Conservation (phyloP, 208 protist species). For the Trypanosoma mega region DNA sequence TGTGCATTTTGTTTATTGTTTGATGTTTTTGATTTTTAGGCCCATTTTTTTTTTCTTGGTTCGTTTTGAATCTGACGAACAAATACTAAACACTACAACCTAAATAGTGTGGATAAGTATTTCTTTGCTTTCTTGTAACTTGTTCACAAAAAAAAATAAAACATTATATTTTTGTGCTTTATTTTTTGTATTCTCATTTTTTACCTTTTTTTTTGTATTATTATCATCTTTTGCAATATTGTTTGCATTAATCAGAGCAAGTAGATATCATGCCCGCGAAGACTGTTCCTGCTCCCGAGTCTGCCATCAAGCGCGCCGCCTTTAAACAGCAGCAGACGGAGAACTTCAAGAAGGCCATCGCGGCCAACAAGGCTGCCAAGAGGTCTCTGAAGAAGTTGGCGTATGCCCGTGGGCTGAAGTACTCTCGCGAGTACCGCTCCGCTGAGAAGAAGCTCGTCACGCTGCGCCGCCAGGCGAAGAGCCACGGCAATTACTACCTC, state of each 20-base stretch:
- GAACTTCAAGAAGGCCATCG: constrained; percentile 86
- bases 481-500: constrained; percentile 96
- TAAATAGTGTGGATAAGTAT: not conserved
- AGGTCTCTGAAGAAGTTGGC: constrained; percentile 69
- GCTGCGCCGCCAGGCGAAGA: constrained; percentile 88
- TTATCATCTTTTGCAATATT: not conserved
- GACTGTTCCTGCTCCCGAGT: constrained; percentile 82
- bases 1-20: constrained; percentile 1
- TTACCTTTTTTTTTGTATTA: not conserved
- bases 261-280: constrained; percentile 52
- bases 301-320: constrained; percentile 86
- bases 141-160: constrained; percentile 9
- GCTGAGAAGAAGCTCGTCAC: constrained; percentile 86
- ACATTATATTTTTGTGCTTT: not conserved
- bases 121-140: constrained; percentile 8
- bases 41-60: constrained; percentile 12
- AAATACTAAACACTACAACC: too few relatives aligned
- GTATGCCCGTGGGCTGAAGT: constrained; percentile 81
- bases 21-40: constrained; percentile 1
- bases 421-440: constrained; percentile 96
- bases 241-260: constrained; percentile 4
- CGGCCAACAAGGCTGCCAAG: constrained; percentile 67
- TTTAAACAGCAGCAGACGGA: constrained; percentile 91
- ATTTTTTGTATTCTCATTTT: not conserved
- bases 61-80: too few relatives aligned